These are phyloP conservation scores for Cnidoscolus chayamansa DNA, from an alignment of 441 rosid species.

Conservation along the genomic window DNA sequence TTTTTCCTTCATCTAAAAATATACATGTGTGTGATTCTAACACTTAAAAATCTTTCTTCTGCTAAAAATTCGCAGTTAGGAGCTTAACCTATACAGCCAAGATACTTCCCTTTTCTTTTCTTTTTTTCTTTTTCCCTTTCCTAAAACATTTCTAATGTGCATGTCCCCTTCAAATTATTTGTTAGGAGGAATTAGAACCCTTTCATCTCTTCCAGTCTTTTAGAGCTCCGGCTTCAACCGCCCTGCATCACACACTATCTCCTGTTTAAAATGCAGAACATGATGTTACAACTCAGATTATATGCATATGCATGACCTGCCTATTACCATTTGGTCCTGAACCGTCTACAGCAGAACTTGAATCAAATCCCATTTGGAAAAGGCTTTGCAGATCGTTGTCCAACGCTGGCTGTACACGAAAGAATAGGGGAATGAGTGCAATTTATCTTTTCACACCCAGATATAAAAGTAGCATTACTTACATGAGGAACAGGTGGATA, in stretches of 20 bases:
- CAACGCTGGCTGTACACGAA: conserved; percentile 38
- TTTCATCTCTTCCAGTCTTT: conserved; percentile 19
- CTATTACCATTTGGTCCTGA: conserved; percentile 59
- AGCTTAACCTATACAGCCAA: conserved; percentile 54
- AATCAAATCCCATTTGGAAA: conserved; percentile 63
- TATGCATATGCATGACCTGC: conserved; percentile 2
- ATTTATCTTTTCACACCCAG: background rate
- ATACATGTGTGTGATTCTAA: conserved; percentile 36
- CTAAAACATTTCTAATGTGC: conserved; percentile 25
- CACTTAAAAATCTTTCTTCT: conserved; percentile 37
- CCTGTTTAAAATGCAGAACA: background rate
- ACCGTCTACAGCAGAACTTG: conserved; percentile 48
- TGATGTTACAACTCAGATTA: background rate
- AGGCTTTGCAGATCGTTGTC: conserved; percentile 69
- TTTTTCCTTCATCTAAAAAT: conserved; percentile 21
- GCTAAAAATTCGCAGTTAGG: conserved; percentile 50
- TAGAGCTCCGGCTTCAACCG: conserved; percentile 65
- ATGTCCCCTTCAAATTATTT: conserved; percentile 31
- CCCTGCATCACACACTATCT: conserved; percentile 32
- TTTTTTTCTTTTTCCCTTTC: conserved; percentile 8
- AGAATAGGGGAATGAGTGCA: background rate
- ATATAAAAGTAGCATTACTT: conserved; percentile 9
- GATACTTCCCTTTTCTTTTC: background rate
- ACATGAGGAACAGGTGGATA: conserved; percentile 61
- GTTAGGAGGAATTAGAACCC: conserved; percentile 26